These are phyloP conservation scores for Radiomyces spectabilis DNA, from an alignment of 192 early-diverging fungal genomes.

Conservation along the genomic window DNA sequence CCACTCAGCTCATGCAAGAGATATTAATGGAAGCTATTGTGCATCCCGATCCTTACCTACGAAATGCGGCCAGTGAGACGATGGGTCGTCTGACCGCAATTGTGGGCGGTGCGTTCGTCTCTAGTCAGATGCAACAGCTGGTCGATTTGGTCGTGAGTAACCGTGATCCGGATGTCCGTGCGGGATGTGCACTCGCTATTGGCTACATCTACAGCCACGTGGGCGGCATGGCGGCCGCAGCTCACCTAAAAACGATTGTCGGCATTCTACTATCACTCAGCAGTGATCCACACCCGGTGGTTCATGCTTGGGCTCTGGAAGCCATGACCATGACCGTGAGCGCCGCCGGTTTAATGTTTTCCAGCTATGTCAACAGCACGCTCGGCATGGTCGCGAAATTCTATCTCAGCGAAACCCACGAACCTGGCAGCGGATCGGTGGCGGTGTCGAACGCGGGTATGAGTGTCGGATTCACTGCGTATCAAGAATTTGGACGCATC, in stretches of 20 bases:
- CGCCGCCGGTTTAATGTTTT: conserved; percentile 89
- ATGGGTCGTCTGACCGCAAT: conserved; percentile 73
- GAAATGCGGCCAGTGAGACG: conserved; percentile 73
- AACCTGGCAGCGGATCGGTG: conserved; percentile 56
- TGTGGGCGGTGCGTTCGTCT: conserved; percentile 56
- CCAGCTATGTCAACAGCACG: conserved; percentile 81
- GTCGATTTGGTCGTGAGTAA: conserved; percentile 85
- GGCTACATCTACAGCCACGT: conserved; percentile 84
- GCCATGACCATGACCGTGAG: conserved; percentile 79
- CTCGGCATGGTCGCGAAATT: conserved; percentile 83
- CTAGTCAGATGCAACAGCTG: conserved; percentile 66
- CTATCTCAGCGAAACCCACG: conserved; percentile 82
- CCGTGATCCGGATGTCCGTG: conserved; percentile 89
- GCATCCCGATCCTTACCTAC: conserved; percentile 60
- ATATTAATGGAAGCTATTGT: conserved; percentile 56
- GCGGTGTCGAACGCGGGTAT: conserved; percentile 56
- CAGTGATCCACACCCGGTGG: conserved; percentile 86
- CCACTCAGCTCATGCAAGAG: conserved; percentile 15
- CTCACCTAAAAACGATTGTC: conserved; percentile 80
- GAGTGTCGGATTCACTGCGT: conserved; percentile 50
- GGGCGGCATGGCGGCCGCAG: conserved; percentile 79
- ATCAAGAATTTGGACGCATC: conserved; percentile 76
- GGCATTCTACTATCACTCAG: conserved; percentile 87
- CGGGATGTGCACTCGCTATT: conserved; percentile 85
- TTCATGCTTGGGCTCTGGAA: conserved; percentile 89